Base-by-base conservation (phyloP, 352 stramenopile species). In the Pythium myriotylum region DNA sequence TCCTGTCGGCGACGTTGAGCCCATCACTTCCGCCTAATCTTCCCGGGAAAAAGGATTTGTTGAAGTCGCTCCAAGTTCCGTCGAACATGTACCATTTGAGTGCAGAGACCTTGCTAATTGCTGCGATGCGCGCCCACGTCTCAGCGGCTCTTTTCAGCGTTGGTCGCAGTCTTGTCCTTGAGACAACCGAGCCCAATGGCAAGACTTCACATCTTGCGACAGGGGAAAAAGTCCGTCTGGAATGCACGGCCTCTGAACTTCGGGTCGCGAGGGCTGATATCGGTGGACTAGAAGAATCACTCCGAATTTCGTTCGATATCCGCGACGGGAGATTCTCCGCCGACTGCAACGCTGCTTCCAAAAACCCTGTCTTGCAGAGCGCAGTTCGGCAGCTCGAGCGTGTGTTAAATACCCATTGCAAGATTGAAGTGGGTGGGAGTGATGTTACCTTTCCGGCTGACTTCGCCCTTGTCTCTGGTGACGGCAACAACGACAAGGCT, bases 251-350 rank as follows among this genome's bases (percentile, higher is more conserved):
- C 4, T 80, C 81, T 17, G 89, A 77, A 57, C 73, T 94, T 22
- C 79, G 73, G 17, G 72, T 94, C 8, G 71, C 80, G 2, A 74
- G 86, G 5, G 72, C 80, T 5, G 86, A 94, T 59, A 92, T 91
- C 73, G 81, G 81, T 4, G 86, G 86, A 22, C 61, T 94, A 39
- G 72, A 89, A 52, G 78, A 92, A 56, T 90, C 86, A 60, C 49
- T 94, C 17, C 79, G 89, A 43, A 62, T 94, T n/a, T 86, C 81
- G 20, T 94, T 94, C 62, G 83, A 94, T 47, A 79, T 92, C 62
- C 81, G 84, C 16, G 74, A 90, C 32, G 86, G 83, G 5, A 67
- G 68, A 12, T 94, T 92, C 62, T 76, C 86, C 33, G 81, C 82
- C 26, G 84, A 75, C 43, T 89, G 79, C 46, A 80, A 90, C 14